phyloP scores from a whole-genome alignment of 2,329 filamentous ascomycete species.

The Aciculosporium take region DNA sequence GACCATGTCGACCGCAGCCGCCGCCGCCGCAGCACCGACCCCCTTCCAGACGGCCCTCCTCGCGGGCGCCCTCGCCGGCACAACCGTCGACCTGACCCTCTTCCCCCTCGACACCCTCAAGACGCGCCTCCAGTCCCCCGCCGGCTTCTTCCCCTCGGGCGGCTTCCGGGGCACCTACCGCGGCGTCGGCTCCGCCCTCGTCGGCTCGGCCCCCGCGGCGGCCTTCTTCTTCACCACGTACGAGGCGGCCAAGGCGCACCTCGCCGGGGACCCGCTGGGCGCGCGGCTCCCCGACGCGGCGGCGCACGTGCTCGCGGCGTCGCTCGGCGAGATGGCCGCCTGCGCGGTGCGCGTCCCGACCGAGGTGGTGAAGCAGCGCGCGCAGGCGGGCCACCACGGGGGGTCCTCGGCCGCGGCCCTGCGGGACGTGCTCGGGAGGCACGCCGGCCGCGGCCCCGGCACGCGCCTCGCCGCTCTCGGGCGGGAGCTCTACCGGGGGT shows the following conservation, averaged over 20 bases:
- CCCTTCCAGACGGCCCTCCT: constrained; percentile 48
- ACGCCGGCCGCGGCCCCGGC: constrained; percentile 15
- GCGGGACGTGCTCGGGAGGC: constrained; percentile 48
- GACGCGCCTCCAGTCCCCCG: constrained; percentile 78
- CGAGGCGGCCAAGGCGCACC: constrained; percentile 51
- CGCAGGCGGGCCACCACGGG: constrained; percentile 74
- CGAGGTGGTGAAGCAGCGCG: constrained; percentile 92
- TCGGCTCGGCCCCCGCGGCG: constrained; percentile 84
- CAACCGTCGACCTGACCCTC: constrained; percentile 90
- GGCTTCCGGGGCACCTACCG: constrained; percentile 88
- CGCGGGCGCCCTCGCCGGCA: constrained; percentile 83
- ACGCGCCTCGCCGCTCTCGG: constrained; percentile 50
- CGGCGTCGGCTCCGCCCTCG: constrained; percentile 75
- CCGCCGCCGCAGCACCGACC: constrained; percentile 11
- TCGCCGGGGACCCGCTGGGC: too few relatives aligned
- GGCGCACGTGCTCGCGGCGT: constrained; percentile 74
- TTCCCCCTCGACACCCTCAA: constrained; percentile 98
- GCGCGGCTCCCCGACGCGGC: constrained; percentile 24
- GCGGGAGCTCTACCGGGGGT: constrained; percentile 80
- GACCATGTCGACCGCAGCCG: background rate
- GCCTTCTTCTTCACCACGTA: constrained; percentile 97
- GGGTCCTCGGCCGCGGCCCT: constrained; percentile 54
- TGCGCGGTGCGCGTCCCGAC: constrained; percentile 88
- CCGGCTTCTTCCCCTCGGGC: constrained; percentile 66
- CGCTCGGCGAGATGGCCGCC: constrained; percentile 76